These are phyloP conservation scores for Beta macrorhiza DNA, from an alignment of 179 eudicot genomes.

Conservation along the genomic window DNA sequence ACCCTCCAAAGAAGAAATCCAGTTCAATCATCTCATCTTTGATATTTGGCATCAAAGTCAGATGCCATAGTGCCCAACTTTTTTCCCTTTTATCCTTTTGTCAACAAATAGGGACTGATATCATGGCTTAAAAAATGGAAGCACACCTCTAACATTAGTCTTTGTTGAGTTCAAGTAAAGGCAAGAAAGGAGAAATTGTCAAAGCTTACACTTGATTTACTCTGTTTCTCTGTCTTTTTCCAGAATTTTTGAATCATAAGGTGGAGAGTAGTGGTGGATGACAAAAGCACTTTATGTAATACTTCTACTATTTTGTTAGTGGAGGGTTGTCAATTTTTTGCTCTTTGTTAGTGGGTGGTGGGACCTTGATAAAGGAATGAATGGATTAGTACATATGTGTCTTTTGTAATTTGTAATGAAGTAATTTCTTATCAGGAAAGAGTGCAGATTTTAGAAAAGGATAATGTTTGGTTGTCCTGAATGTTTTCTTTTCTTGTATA, in stretches of 20 bases:
- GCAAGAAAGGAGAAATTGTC: conserved; percentile 39
- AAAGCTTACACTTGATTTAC: conserved; percentile 42
- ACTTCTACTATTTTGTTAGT: conserved; percentile 26
- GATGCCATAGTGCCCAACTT: conserved; percentile 41
- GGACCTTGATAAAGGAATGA: conserved; percentile 44
- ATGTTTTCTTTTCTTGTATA: conserved; percentile 23
- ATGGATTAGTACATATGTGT: conserved; percentile 37
- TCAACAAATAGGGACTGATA: conserved; percentile 39
- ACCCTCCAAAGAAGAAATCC: conserved; percentile 16
- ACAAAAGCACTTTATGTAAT: conserved; percentile 49
- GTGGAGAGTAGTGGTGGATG: conserved; percentile 55
- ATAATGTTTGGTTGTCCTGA: conserved; percentile 31
- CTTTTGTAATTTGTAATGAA: conserved; percentile 31
- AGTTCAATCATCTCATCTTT: conserved; percentile 27
- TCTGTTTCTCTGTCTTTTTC: conserved; percentile 14
- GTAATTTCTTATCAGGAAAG: conserved; percentile 29
- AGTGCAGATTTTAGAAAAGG: conserved; percentile 27
- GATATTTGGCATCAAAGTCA: conserved; percentile 47
- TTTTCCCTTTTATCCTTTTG: conserved; percentile 30
- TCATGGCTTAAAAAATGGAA: conserved; percentile 32
- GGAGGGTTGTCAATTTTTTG: conserved; percentile 36
- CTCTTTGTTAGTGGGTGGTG: conserved; percentile 49
- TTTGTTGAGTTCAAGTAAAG: conserved; percentile 44
- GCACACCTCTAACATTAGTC: conserved; percentile 35
- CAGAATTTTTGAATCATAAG: conserved; percentile 32